Base-by-base conservation (phyloP, 2,329 filamentous ascomycete species). In the Colletotrichum truncatum region DNA sequence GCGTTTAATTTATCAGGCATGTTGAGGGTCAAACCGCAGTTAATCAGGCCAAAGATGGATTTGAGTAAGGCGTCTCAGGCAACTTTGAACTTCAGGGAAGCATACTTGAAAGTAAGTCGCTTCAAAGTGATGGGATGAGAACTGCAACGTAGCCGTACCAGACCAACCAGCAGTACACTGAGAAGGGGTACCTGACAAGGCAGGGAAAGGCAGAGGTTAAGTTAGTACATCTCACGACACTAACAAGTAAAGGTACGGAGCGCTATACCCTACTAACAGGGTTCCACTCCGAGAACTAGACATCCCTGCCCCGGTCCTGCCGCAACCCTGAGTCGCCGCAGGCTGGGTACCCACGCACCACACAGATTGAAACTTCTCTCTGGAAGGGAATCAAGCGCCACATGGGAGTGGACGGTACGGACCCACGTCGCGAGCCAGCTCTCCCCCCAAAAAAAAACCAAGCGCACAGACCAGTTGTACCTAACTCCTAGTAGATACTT, bases 381-480 rank as follows among this genome's bases (percentile, higher is more conserved):
- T 64, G 39, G 32, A 18, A 53, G 53, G 28, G 34, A 59, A 64
- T 52, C 56, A 49, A 54, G 57, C 56, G 62, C 57, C 63, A 66
- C 58, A 66, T 63, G 63, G 63, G 32, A 39, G 41, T 36, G 53
- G 53, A 34, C 53, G 26, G 39, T 56, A 26, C 16, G 14, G 41
- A 52, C 36, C 57, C 63, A 51, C 9, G 9, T 45, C 30, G 45
- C 7, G 23, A 63, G 49, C 51, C 51, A 66, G 49, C 58, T 56
- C 28, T 51, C 28, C 41, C 46, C 55, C 49, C 25, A 55, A 51
- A 54, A 32, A 36, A 56, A 30, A 49, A 4, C 14, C 21, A 21
- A 21, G 41, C 63, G 63, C 63, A 66, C 63, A 63, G 57, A 66
- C 51, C 63, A 43, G 45, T 11, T 16, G 43, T 65, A 65, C 32